Evolutionary conservation across 768 basidiomycete genomes (phyloP).

Genomic region (Lepiota brunneoincarnata): DNA sequence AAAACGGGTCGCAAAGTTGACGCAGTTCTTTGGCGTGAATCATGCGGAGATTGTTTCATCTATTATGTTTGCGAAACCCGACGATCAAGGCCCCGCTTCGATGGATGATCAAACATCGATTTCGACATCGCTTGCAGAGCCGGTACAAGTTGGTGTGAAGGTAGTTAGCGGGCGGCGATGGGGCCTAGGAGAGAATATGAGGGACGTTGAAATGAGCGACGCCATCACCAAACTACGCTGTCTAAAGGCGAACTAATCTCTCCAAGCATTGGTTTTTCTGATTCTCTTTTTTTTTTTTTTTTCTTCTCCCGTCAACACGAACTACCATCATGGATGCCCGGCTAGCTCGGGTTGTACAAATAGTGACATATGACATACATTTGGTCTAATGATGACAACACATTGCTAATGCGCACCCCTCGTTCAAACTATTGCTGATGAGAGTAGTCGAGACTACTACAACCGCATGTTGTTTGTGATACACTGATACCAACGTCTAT

Average conservation of each 20-base stretch:
- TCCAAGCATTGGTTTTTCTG: too few species aligned
- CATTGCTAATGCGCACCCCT: neutral
- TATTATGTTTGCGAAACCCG: constrained; percentile 7
- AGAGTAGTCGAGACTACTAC: neutral
- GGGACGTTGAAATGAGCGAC: constrained; percentile 37
- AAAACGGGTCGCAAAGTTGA: constrained; percentile 51
- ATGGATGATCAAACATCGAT: neutral
- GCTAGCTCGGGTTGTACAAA: constrained; percentile 8
- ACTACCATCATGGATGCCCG: neutral
- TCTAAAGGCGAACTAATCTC: constrained; percentile 27
- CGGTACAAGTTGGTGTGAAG: constrained; percentile 35
- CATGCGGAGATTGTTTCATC: constrained; percentile 40
- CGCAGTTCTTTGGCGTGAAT: constrained; percentile 56
- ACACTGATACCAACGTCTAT: constrained; percentile 27
- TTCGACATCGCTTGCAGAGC: neutral
- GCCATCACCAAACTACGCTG: constrained; percentile 42
- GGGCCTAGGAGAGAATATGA: constrained; percentile 29
- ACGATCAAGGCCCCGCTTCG: neutral
- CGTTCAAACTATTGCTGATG: constrained; percentile 14
- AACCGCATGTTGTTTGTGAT: neutral
- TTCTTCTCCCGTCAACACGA: too few species aligned
- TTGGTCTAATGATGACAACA: neutral
- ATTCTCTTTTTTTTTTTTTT: too few species aligned
- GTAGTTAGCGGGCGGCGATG: constrained; percentile 39
- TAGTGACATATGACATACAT: constrained; percentile 7